phyloP scores from a whole-genome alignment of 1,284 basidiomycete genomes.

The Apiotrichum laibachii region DNA sequence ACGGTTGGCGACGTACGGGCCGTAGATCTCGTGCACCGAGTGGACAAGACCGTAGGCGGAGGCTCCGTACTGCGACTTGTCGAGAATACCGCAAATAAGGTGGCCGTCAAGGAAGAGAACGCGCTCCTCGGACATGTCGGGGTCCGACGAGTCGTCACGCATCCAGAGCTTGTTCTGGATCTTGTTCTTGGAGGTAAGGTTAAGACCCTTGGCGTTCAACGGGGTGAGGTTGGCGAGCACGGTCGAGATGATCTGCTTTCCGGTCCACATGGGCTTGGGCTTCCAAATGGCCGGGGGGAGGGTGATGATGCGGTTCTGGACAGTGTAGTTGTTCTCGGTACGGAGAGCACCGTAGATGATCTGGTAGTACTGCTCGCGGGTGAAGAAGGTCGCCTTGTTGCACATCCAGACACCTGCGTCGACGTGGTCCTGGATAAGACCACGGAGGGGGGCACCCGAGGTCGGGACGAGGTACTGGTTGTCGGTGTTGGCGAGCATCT shows the following conservation, averaged over 20 bases:
- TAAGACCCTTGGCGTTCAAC: slow-evolving; percentile 72
- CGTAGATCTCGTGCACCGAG: slow-evolving; percentile 98
- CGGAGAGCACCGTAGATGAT: slow-evolving; percentile 91
- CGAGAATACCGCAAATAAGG: slow-evolving; percentile 85
- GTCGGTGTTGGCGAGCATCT: slow-evolving; percentile 95
- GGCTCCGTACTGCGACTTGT: slow-evolving; percentile 97
- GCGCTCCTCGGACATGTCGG: slow-evolving; percentile 67
- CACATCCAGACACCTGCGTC: slow-evolving; percentile 99
- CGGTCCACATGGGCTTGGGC: slow-evolving; percentile 89
- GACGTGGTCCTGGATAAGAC: slow-evolving; percentile 98
- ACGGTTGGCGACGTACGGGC: slow-evolving; percentile 81
- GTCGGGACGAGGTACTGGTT: slow-evolving; percentile 99
- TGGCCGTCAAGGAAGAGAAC: slow-evolving; percentile 92
- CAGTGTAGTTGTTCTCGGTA: slow-evolving; percentile 75
- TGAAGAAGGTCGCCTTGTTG: slow-evolving; percentile 90
- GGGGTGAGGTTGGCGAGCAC: slow-evolving; percentile 91
- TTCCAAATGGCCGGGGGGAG: slow-evolving; percentile 90
- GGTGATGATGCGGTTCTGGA: slow-evolving; percentile 69
- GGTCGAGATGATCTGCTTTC: slow-evolving; percentile 96
- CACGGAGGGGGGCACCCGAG: slow-evolving; percentile 94
- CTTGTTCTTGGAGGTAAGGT: slow-evolving; percentile 82
- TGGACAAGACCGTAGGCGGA: slow-evolving; percentile 95
- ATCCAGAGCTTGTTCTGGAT: slow-evolving; percentile 80
- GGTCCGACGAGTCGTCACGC: slow-evolving; percentile 44
- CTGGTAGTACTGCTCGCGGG: slow-evolving; percentile 94